phyloP scores from a whole-genome alignment of 495 filamentous ascomycete genomes.

The Hyaloscypha finlandica region DNA sequence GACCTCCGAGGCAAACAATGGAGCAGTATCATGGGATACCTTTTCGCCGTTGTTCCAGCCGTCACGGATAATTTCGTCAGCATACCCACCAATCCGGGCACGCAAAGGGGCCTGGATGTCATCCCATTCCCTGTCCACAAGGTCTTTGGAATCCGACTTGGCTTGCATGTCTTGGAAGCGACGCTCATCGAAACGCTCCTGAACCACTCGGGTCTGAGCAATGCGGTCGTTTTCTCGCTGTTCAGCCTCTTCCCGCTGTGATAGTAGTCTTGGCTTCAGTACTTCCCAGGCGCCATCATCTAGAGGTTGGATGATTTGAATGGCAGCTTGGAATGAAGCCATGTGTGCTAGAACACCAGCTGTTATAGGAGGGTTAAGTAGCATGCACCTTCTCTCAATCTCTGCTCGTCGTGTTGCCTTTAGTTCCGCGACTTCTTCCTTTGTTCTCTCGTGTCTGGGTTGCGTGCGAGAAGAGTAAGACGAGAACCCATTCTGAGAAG shows the following conservation, averaged over 20 bases:
- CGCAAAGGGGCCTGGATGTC: constrained; percentile 64
- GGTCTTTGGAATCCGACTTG: constrained; percentile 58
- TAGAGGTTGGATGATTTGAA: constrained; percentile 63
- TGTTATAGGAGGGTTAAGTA: constrained; percentile 61
- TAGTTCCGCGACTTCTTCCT: constrained; percentile 50
- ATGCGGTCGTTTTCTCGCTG: constrained; percentile 49
- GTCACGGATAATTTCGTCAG: constrained; percentile 63
- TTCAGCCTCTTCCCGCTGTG: constrained; percentile 62
- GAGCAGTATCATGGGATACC: constrained; percentile 58
- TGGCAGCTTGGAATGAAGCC: constrained; percentile 68
- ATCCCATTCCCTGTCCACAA: constrained; percentile 66
- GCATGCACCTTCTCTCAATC: constrained; percentile 66
- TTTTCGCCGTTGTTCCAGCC: constrained; percentile 57
- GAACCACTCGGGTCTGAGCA: constrained; percentile 41
- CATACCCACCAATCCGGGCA: constrained; percentile 56
- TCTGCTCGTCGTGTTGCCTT: constrained; percentile 62
- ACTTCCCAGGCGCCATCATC: constrained; percentile 65
- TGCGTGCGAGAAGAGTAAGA: constrained; percentile 21
- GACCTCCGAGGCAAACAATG: constrained; percentile 67
- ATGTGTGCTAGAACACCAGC: constrained; percentile 62
- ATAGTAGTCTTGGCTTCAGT: constrained; percentile 62
- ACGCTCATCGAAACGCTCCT: constrained; percentile 46
- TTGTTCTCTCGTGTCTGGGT: constrained; percentile 41
- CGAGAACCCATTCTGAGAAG: constrained; percentile 26
- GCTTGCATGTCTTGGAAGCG: constrained; percentile 41